phyloP scores from a whole-genome alignment of 108 stramenopile species.

The Nitzschia inconspicua region DNA sequence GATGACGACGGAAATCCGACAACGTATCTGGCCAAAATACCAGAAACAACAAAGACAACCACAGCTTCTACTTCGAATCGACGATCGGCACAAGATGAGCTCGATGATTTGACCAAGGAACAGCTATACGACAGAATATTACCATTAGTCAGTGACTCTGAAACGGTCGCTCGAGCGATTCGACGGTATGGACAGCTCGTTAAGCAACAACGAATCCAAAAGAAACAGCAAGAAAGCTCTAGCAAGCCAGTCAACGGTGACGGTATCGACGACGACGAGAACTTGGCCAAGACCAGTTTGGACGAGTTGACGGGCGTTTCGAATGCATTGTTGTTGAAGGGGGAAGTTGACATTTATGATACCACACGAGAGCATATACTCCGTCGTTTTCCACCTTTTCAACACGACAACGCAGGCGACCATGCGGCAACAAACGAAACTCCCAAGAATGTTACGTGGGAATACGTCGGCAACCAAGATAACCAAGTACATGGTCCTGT shows the following conservation, averaged over 20 bases:
- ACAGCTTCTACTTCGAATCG: too few relatives aligned
- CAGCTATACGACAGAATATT: constrained; percentile 37
- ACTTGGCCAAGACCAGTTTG: constrained; percentile 25
- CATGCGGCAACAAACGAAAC: not conserved
- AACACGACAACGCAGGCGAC: constrained; percentile 18
- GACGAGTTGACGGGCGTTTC: constrained; percentile 67
- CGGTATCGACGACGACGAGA: constrained; percentile 6
- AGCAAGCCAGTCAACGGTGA: constrained; percentile 1
- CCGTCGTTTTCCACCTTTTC: constrained; percentile 13
- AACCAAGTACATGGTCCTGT: constrained; percentile 70
- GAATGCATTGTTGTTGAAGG: constrained; percentile 59
- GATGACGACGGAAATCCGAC: constrained; percentile 30
- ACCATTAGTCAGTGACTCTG: constrained; percentile 45
- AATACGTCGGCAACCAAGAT: constrained; percentile 81
- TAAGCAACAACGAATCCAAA: constrained; percentile 8
- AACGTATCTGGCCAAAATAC: constrained; percentile 11
- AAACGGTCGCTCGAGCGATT: constrained; percentile 63
- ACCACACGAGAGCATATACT: constrained; percentile 49
- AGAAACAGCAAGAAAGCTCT: not conserved
- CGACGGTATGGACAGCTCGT: constrained; percentile 50
- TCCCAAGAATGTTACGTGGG: constrained; percentile 45
- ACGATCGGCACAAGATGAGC: constrained; percentile 16
- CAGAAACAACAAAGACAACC: constrained; percentile 4
- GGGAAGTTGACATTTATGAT: constrained; percentile 72
- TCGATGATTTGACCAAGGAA: constrained; percentile 39